These are phyloP conservation scores for Xylaria hypoxylon DNA, from an alignment of 2,329 filamentous ascomycete genomes.

Conservation along the genomic window DNA sequence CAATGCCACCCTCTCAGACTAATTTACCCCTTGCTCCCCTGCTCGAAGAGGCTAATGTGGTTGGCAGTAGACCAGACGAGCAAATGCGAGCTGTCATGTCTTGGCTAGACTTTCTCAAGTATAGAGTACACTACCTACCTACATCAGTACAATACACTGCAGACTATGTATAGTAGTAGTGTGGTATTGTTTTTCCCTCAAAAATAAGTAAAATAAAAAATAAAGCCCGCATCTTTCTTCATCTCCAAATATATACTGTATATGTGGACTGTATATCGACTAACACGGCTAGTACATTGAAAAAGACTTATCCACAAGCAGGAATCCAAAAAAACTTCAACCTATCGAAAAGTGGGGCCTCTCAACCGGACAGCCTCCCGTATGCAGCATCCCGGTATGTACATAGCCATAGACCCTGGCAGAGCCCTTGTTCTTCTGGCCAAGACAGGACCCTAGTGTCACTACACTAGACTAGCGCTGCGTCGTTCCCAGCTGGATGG, in stretches of 20 bases:
- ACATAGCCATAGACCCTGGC: too few relatives aligned
- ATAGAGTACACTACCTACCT: too few relatives aligned
- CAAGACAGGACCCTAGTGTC: not conserved
- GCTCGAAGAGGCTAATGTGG: not conserved
- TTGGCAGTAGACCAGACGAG: not conserved
- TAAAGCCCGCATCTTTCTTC: too few relatives aligned
- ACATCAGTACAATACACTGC: too few relatives aligned
- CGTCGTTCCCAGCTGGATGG: slow-evolving; percentile 47
- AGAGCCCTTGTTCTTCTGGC: not conserved
- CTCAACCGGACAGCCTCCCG: slow-evolving; percentile 35
- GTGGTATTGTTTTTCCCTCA: too few relatives aligned
- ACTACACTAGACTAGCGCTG: slow-evolving; percentile 22
- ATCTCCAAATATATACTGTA: not conserved
- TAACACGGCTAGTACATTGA: slow-evolving; percentile 17
- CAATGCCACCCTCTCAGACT: slow-evolving; percentile 27
- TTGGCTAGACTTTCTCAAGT: slow-evolving; percentile 25
- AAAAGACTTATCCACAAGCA: not conserved
- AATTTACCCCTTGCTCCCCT: slow-evolving; percentile 22
- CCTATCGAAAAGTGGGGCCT: slow-evolving; percentile 36
- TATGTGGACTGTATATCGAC: slow-evolving; percentile 13
- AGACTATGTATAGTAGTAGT: too few relatives aligned
- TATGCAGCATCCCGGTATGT: slow-evolving; percentile 31
- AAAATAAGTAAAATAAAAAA: too few relatives aligned
- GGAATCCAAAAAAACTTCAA: not conserved
- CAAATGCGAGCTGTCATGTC: slow-evolving; percentile 26